Evolutionary conservation across 768 basidiomycete genomes (phyloP).

Genomic region (Sarcodon sp.): DNA sequence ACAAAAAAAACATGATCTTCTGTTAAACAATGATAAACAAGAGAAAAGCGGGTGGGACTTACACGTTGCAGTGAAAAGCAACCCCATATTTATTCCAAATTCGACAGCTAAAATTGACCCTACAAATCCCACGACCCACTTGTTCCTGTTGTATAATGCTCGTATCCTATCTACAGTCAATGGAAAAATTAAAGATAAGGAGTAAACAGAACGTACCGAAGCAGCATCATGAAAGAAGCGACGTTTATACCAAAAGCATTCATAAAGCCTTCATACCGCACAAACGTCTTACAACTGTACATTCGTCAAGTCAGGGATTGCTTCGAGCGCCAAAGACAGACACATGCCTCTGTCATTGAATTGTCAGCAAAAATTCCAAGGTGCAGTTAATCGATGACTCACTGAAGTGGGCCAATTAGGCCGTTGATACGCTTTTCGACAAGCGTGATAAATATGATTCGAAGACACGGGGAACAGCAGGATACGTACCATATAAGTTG

Average conservation of each 20-base stretch:
- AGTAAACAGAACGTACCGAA: slow-evolving; percentile 23
- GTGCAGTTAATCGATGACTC: too few relatives aligned
- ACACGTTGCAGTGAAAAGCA: slow-evolving; percentile 41
- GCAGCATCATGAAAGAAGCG: slow-evolving; percentile 45
- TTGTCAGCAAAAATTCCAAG: too few relatives aligned
- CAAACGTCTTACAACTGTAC: slow-evolving; percentile 16
- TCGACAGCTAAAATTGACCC: slow-evolving; percentile 26
- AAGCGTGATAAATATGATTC: background rate
- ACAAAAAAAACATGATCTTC: slow-evolving; percentile 1
- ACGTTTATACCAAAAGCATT: slow-evolving; percentile 39
- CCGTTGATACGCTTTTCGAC: background rate
- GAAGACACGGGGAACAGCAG: background rate
- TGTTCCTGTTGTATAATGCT: slow-evolving; percentile 15
- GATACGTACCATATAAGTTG: slow-evolving; percentile 24
- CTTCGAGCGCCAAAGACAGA: too few relatives aligned
- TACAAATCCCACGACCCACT: slow-evolving; percentile 15
- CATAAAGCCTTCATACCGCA: slow-evolving; percentile 25
- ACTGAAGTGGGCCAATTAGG: too few relatives aligned
- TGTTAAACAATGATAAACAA: background rate
- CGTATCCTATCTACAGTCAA: slow-evolving; percentile 10
- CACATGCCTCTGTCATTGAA: too few relatives aligned
- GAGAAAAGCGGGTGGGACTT: slow-evolving; percentile 8
- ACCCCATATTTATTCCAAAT: slow-evolving; percentile 37
- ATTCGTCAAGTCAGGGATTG: too few relatives aligned
- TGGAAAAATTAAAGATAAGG: background rate